Evolutionary conservation across 495 filamentous ascomycete species (phyloP), one percentile per base, ranked within the genome.

Genomic region (Umbilicaria muhlenbergii): DNA sequence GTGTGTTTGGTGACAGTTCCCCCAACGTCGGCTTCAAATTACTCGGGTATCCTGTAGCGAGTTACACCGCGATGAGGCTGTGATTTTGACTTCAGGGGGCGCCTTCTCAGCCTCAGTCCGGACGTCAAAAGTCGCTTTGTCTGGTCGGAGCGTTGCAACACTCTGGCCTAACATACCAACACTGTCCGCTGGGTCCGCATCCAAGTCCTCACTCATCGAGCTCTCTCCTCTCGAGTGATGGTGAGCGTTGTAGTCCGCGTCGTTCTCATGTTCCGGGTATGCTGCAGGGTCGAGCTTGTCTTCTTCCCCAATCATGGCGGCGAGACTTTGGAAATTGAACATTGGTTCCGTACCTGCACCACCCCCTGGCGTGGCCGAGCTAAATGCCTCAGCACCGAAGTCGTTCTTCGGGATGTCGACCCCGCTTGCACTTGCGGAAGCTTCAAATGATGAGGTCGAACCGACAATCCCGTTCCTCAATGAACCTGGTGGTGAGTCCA

Each of bases 271-370:
- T 43, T 73, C 70, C 6, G 63, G 50, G 24, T 66, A 58, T 42
- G 59, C 61, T 4, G 57, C 54, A 17, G 53, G 52, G 16, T 60
- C 53, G 2, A 55, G 47, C 41, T 67, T 68, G n/a, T 79, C 74
- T 42, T 81, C 78, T 31, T 75, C 65, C 3, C 79, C 83, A 42
- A 94, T 86, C 53, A 94, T 81, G 46, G 81, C 83, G 3, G 83
- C 83, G 19, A 95, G 65, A 50, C 86, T 94, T 42, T 83, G 68
- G 52, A 95, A 94, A 58, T 92, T 94, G 64, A 93, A 88, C 75
- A 93, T 76, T 2, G 83, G 75, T 51, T 94, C 88, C 0, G 66
- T 59, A 38, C 74, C 71, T 1, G 71, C 62, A 47, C 67, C 73
- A 18, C 66, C 71, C 7, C 70, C 72, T 17, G 57, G 54, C n/a